Evolutionary conservation across 202 grass and related monocot species (phyloP).

Genomic region (Cymbopogon flexuosus): DNA sequence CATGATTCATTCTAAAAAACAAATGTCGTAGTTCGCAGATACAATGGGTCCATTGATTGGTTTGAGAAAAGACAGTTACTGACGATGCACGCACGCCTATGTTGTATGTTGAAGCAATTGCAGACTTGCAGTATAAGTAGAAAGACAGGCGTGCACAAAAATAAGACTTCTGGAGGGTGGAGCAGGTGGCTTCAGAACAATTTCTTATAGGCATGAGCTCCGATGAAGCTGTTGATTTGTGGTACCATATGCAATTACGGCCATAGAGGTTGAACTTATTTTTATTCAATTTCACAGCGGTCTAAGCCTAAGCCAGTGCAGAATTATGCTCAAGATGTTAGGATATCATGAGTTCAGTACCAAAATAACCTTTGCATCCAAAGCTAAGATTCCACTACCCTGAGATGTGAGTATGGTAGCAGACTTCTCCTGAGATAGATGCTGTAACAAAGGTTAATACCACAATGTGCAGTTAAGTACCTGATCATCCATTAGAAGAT

Average conservation of each 20-base stretch:
- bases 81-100: not conserved
- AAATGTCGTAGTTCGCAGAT: not conserved
- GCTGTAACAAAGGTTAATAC: not conserved
- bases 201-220: not conserved
- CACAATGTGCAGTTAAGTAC: slow-evolving; percentile 15
- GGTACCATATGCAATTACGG: not conserved
- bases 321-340: not conserved
- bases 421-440: not conserved
- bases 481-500: slow-evolving; percentile 84
- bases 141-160: not conserved
- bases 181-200: not conserved
- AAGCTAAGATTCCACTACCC: not conserved
- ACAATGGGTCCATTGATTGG: not conserved
- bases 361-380: not conserved
- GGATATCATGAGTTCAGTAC: not conserved
- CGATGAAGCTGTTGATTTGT: not conserved
- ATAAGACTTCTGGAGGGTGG: not conserved
- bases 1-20: not conserved
- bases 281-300: not conserved
- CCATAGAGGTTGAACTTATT: not conserved
- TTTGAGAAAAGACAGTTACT: not conserved
- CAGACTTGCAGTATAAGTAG: not conserved
- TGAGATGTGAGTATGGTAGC: not conserved
- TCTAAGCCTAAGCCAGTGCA: not conserved
- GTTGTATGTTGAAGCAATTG: not conserved